phyloP scores from a whole-genome alignment of 257 asterid species.

The Ocimum tenuiflorum region DNA sequence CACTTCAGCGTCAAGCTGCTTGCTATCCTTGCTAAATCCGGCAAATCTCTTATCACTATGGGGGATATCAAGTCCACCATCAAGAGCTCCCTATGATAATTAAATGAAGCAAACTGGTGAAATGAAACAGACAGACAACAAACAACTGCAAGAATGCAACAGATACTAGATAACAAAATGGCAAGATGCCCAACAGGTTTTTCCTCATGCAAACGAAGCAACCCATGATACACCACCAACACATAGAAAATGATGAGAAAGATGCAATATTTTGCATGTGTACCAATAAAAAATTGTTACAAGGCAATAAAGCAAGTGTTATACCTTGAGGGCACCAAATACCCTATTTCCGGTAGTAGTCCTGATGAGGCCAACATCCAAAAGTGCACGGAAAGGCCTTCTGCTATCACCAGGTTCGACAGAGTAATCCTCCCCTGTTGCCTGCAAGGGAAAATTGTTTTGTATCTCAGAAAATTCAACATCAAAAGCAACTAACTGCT shows the following conservation, averaged over 20 bases:
- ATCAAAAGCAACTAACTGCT: not conserved
- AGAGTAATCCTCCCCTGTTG: conserved; percentile 58
- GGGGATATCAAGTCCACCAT: conserved; percentile 79
- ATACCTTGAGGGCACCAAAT: conserved; percentile 65
- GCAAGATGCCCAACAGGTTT: not conserved
- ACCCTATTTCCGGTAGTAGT: conserved; percentile 62
- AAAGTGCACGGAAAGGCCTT: conserved; percentile 63
- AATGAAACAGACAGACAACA: not conserved
- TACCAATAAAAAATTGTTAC: not conserved
- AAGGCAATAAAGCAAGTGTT: not conserved
- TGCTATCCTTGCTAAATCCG: conserved; percentile 58
- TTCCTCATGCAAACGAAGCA: not conserved
- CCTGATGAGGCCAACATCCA: conserved; percentile 50
- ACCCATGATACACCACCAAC: not conserved
- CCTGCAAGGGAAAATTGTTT: conserved; percentile 25
- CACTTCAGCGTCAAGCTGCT: conserved; percentile 36
- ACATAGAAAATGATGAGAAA: not conserved
- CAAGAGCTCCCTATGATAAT: conserved; percentile 60
- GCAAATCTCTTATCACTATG: conserved; percentile 87
- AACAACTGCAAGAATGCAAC: not conserved
- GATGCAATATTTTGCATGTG: not conserved
- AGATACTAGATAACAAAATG: not conserved
- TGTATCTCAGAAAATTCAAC: not conserved
- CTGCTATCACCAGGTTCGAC: conserved; percentile 54
- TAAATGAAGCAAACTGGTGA: not conserved